Base-by-base conservation (phyloP, 1,284 basidiomycete species). In the Ganoderma sp. region DNA sequence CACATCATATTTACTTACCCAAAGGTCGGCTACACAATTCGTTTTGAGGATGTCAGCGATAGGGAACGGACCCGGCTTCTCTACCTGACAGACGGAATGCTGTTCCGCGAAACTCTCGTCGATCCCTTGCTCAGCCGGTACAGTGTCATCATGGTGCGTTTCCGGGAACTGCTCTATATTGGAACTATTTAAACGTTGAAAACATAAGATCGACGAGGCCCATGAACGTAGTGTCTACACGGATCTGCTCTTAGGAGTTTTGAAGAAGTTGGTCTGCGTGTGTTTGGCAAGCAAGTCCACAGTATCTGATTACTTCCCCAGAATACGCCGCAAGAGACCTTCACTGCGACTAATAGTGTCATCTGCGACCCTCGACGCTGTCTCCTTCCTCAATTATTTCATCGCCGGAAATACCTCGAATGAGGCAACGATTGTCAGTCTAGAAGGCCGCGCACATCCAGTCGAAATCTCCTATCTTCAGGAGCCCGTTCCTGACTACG, bases 41-140 rank as follows among this genome's bases (percentile, higher is more conserved):
- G 98, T 14, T 99, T 99, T 73, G 98, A 99, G 79, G 97, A 99
- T 76, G 88, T 96, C 57, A 93, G 92, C 75, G 88, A 86, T 78
- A 90, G 90, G 77, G 84, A 90, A 65, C 84, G 88, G 61, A 99
- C 97, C 0, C 86, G 94, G n/a, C 94, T 99, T 77, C 89, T 96
- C 67, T 99, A 99, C 81, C 88, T 99, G 88, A 99, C 98, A 37
- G 98, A 99, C 78, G 97, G 98, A 54, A 97, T 98, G 88, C 88
- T 99, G 34, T 96, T 99, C 75, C 90, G 97, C 68, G 98, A 99
- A 82, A 92, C 95, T 45, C 87, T 99, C 73, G 84, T 95, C 48
- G 95, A 98, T 76, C 94, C 94, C 25, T 80, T 98, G 43, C 84
- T 99, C 60, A 93, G 91, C 76, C 88, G 90, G 41, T 99, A 98